Base-by-base conservation (phyloP, 768 basidiomycete species). In the Termitomyces sp. region DNA sequence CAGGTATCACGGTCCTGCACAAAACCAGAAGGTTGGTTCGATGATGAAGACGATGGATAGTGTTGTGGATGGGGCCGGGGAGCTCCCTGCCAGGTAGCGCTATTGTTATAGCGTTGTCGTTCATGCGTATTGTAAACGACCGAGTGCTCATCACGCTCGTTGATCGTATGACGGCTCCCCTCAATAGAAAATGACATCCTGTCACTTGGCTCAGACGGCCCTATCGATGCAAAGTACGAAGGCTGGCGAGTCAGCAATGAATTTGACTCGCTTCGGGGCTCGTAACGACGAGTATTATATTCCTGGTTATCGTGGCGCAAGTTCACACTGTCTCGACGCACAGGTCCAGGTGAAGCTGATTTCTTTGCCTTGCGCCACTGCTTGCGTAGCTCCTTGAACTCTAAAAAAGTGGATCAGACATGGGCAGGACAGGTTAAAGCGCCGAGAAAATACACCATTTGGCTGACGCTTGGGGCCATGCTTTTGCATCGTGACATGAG, bases 401-500 rank as follows among this genome's bases (percentile, higher is more conserved):
- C 96, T 98, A 61, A 56, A 47, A 56, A 60, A 56, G 30, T 14
- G 17, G 63, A 64, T 64, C 57, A 63, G 55, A 52, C 60, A 47
- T 56, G 43, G 60, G 38, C 53, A 50, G 21, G 48, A 21, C 1
- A 41, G 33, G n/a, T 54, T 49, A 33, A 59, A 45, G 55, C 21
- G n/a, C 28, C n/a, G 49, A 12, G 54, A 52, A 58, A 58, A 58
- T 58, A 37, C 52, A 60, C 96, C 95, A 55, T 83, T 83, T 12
- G 96, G 96, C 68, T 84, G 88, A 54, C 95, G 83, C 74, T 96
- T 98, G 15, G 77, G 55, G 43, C 96, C 96, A 68, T 99, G 96
- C 71, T 91, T 91, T 71, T 98, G 96, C 91, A 97, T 97, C n/a
- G 86, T 89, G 56, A 98, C 93, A 70, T 99, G 96, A 31, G 94